Conservation (phyloP, 768 basidiomycete genomes). For the Gelatoporia subvermispora region DNA sequence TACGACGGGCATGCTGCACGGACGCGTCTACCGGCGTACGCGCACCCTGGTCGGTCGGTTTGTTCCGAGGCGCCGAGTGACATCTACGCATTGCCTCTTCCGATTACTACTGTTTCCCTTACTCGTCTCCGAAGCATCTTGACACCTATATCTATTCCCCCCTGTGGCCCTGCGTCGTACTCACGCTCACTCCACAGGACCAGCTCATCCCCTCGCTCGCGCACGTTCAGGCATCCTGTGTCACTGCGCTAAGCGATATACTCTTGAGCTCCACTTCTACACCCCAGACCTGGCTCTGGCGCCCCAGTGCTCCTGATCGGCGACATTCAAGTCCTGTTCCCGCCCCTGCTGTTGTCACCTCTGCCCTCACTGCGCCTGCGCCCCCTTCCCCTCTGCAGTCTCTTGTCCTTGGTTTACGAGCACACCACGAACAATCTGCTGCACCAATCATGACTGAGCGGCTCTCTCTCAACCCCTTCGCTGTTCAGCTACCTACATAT, state of each 20-base stretch:
- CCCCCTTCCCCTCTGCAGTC: slow-evolving; percentile 50
- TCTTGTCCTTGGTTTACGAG: slow-evolving; percentile 58
- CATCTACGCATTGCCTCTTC: too few species aligned
- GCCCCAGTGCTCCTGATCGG: slow-evolving; percentile 53
- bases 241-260: slow-evolving; percentile 69
- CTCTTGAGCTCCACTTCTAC: slow-evolving; percentile 45
- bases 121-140: too few species aligned
- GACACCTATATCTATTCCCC: too few species aligned
- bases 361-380: slow-evolving; percentile 25
- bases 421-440: slow-evolving; percentile 27
- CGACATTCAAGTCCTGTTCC: slow-evolving; percentile 55
- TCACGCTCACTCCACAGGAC: slow-evolving; percentile 29
- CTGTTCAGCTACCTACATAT: background rate
- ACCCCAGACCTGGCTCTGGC: slow-evolving; percentile 30
- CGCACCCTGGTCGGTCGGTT: too few species aligned
- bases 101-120: too few species aligned
- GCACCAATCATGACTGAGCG: slow-evolving; percentile 45
- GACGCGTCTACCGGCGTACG: too few species aligned
- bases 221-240: slow-evolving; percentile 66
- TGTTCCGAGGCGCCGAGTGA: too few species aligned
- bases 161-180: background rate
- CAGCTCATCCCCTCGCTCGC: slow-evolving; percentile 70
- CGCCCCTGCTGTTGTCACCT: slow-evolving; percentile 24
- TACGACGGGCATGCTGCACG: too few species aligned
- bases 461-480: slow-evolving; percentile 19